A percentile compares a stretch with the other conserved stretches of the same genome.
Conservation (phyloP, 768 basidiomycete species). For the Amanita phalloides region DNA sequence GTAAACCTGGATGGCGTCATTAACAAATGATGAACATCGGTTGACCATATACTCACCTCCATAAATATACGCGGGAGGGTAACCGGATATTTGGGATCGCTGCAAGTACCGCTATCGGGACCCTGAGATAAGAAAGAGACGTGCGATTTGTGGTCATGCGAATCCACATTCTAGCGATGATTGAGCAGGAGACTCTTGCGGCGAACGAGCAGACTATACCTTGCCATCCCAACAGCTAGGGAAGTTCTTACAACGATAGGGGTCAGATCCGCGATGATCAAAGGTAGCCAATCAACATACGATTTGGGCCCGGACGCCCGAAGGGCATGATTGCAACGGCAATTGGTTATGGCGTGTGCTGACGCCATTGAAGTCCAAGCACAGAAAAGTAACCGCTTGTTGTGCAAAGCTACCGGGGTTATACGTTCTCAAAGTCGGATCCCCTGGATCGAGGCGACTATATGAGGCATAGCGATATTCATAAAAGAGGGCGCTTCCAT, state of each 20-base stretch:
- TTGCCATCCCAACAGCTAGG: slow-evolving; percentile 48
- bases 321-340: slow-evolving; percentile 28
- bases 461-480: neutral
- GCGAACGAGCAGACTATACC: slow-evolving; percentile 15
- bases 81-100: slow-evolving; percentile 33
- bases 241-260: slow-evolving; percentile 27
- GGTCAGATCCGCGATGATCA: neutral
- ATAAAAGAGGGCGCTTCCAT: slow-evolving; percentile 6
- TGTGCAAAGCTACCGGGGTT: slow-evolving; percentile 32
- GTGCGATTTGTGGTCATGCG: slow-evolving; percentile 41
- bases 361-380: slow-evolving; percentile 34
- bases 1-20: slow-evolving; percentile 26
- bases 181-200: neutral
- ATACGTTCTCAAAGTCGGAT: slow-evolving; percentile 35
- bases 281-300: slow-evolving; percentile 17
- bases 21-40: neutral
- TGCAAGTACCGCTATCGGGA: slow-evolving; percentile 38
- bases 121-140: slow-evolving; percentile 36
- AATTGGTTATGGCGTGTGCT: slow-evolving; percentile 27
- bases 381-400: slow-evolving; percentile 36
- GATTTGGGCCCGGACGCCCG: slow-evolving; percentile 39
- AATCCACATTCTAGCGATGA: slow-evolving; percentile 28
- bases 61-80: slow-evolving; percentile 39
- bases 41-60: slow-evolving; percentile 24
- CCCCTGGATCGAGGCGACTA: slow-evolving; percentile 16